Conservation (phyloP, 169 alveolate genomes). For the Cryptosporidium viatorum region DNA sequence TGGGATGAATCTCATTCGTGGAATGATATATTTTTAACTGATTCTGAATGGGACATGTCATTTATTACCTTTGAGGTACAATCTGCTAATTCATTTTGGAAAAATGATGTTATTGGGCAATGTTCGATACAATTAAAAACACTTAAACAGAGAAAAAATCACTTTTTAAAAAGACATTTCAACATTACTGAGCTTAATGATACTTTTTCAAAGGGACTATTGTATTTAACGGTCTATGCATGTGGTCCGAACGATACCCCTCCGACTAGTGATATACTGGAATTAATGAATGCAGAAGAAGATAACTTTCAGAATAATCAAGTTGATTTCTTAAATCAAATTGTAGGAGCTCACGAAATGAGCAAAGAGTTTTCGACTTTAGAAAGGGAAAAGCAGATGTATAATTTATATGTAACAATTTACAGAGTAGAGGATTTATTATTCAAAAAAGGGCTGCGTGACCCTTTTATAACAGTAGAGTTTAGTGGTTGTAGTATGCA, state of each 20-base stretch:
- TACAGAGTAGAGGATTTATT: conserved; percentile 87
- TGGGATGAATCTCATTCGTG: conserved; percentile 92
- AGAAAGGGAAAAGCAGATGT: conserved; percentile 76
- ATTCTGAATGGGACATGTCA: conserved; percentile 89
- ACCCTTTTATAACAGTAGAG: conserved; percentile 88
- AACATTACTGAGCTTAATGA: conserved; percentile 85
- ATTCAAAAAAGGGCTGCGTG: conserved; percentile 80
- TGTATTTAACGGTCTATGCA: conserved; percentile 86
- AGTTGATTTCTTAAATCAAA: conserved; percentile 60
- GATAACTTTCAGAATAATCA: conserved; percentile 41
- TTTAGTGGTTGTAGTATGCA: conserved; percentile 89
- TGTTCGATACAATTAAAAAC: conserved; percentile 87
- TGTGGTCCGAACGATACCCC: conserved; percentile 84
- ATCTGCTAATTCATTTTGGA: conserved; percentile 91
- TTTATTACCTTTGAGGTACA: conserved; percentile 91
- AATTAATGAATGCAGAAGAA: conserved; percentile 57
- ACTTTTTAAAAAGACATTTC: conserved; percentile 84
- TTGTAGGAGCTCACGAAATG: conserved; percentile 22
- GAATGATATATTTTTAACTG: conserved; percentile 86
- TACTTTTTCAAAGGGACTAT: conserved; percentile 82
- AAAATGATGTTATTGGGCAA: conserved; percentile 88
- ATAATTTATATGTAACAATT: conserved; percentile 86
- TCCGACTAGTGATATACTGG: conserved; percentile 68
- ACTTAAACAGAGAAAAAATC: conserved; percentile 85
- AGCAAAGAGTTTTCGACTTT: not conserved